Conservation (phyloP, 352 stramenopile species). For the Chrysophaeum taylorii region DNA sequence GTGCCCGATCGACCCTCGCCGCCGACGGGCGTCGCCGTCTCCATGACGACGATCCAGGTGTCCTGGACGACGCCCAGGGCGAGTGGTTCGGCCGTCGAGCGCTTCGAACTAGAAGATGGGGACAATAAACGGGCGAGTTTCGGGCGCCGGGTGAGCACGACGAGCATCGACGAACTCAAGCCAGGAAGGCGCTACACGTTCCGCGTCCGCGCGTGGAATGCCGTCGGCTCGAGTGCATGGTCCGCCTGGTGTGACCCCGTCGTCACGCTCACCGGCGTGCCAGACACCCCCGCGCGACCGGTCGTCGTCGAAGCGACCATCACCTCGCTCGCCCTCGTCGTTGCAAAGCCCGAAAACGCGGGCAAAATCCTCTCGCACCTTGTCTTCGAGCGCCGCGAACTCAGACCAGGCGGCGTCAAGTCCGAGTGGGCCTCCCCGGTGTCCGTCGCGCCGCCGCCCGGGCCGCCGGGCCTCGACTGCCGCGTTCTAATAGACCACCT, state of each 20-base stretch:
- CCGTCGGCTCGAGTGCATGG: background rate
- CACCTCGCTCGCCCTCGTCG: background rate
- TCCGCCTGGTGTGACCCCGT: background rate
- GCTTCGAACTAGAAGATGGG: conserved; percentile 13
- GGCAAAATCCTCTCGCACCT: background rate
- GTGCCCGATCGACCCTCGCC: background rate
- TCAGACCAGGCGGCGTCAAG: background rate
- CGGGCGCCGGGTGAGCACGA: conserved; percentile 10
- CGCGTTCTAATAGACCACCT: background rate
- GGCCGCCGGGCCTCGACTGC: background rate
- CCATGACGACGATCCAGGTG: background rate
- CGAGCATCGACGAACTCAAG: background rate
- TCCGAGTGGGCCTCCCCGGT: background rate
- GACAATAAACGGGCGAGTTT: too few species aligned
- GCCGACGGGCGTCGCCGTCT: background rate
- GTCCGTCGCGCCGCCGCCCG: background rate
- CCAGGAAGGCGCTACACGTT: conserved; percentile 17
- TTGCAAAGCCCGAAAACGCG: background rate
- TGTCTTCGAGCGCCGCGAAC: background rate
- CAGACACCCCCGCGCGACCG: background rate
- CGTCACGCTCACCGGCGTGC: background rate
- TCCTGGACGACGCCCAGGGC: conserved; percentile 15
- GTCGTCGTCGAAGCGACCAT: background rate
- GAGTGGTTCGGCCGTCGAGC: conserved; percentile 17
- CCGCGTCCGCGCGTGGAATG: background rate